Conservation (phyloP, 2,329 filamentous ascomycete species). For the Kalaharituber pfeilii region DNA sequence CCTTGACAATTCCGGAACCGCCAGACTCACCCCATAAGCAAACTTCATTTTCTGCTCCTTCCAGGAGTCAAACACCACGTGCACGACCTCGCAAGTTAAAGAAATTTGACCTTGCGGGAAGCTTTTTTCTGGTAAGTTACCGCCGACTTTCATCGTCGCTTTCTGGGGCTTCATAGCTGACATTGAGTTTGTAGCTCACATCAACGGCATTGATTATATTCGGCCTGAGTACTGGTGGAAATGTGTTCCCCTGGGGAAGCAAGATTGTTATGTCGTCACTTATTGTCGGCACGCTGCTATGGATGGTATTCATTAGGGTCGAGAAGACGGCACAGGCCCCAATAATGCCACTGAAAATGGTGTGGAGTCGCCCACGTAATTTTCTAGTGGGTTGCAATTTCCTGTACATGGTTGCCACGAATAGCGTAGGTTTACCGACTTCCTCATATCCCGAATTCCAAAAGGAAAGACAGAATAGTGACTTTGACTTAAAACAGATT, state of each 20-base stretch:
- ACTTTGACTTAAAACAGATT: conserved; percentile 36
- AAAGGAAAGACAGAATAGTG: background rate
- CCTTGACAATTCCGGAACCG: conserved; percentile 30
- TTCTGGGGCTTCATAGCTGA: background rate
- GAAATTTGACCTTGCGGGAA: conserved; percentile 41
- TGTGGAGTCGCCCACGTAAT: conserved; percentile 35
- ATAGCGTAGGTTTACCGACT: conserved; percentile 31
- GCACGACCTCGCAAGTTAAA: conserved; percentile 38
- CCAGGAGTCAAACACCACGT: conserved; percentile 33
- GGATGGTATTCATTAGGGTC: conserved; percentile 36
- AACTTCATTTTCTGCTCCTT: too few relatives aligned
- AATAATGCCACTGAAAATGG: conserved; percentile 42
- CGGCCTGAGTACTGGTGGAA: conserved; percentile 46
- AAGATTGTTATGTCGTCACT: conserved; percentile 40
- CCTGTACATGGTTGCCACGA: conserved; percentile 35
- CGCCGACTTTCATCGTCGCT: too few relatives aligned
- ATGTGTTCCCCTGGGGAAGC: conserved; percentile 44
- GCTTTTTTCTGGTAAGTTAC: conserved; percentile 30
- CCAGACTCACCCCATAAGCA: background rate
- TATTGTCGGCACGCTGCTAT: conserved; percentile 32
- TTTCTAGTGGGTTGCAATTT: conserved; percentile 42
- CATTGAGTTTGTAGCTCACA: conserved; percentile 27
- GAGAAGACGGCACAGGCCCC: conserved; percentile 37
- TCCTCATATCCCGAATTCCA: background rate
- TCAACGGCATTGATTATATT: conserved; percentile 41